Conservation (phyloP, 148 eudicot genomes). For the Amaranthus hypochondriacus region DNA sequence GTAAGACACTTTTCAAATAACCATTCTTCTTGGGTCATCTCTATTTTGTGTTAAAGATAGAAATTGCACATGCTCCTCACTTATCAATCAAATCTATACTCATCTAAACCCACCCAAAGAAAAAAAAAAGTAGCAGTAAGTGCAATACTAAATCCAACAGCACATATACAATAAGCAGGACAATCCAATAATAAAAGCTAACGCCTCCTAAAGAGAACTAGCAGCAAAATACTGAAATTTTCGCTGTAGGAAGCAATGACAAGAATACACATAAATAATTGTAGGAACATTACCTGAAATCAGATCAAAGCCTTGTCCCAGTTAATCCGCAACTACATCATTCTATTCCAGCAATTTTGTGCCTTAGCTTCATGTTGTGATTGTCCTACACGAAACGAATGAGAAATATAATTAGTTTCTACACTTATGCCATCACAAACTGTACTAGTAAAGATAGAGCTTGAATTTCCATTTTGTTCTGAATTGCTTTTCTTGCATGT, state of each 20-base stretch:
- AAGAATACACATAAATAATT: not conserved
- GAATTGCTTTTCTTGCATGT: too few relatives aligned
- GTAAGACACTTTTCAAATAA: not conserved
- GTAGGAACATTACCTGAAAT: slow-evolving; percentile 24
- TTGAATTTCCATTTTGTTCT: too few relatives aligned
- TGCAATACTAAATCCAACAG: not conserved
- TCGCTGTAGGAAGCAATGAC: not conserved
- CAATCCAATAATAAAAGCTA: not conserved
- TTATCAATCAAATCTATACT: not conserved
- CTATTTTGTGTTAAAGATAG: not conserved
- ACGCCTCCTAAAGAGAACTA: not conserved
- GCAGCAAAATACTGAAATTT: not conserved
- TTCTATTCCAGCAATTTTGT: slow-evolving; percentile 69
- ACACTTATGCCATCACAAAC: not conserved
- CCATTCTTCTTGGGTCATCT: not conserved
- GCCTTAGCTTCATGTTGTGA: slow-evolving; percentile 61
- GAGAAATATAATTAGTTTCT: not conserved
- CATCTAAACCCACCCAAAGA: not conserved
- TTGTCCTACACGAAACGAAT: slow-evolving; percentile 40
- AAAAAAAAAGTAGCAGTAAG: not conserved
- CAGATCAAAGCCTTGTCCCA: slow-evolving; percentile 11
- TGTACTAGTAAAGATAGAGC: too few relatives aligned
- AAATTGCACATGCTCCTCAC: not conserved
- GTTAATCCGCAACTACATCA: slow-evolving; percentile 27
- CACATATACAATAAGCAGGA: not conserved